Percentiles rank a stretch among this genome's conserved stretches.
phyloP scores from a whole-genome alignment of 805 yeast genomes.

The Wickerhamiella brachini region DNA sequence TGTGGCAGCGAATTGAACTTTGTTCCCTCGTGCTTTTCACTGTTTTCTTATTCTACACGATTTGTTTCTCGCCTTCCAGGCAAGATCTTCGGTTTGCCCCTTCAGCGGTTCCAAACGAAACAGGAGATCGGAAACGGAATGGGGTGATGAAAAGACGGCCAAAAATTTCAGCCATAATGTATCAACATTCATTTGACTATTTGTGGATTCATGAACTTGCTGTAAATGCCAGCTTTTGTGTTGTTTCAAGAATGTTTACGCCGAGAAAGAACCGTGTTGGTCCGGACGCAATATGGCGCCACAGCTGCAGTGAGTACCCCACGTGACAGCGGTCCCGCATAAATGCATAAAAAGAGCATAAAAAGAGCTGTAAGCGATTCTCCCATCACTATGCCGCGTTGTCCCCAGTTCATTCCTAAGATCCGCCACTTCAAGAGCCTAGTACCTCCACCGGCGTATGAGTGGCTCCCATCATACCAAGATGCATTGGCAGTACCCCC shows the following conservation, averaged over 20 bases:
- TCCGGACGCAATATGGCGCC: not conserved
- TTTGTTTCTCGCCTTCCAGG: too few species aligned
- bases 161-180: too few species aligned
- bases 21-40: too few species aligned
- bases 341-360: not conserved
- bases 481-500: not conserved
- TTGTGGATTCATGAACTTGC: too few species aligned
- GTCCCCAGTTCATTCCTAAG: slow-evolving; percentile 1
- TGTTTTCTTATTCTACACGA: too few species aligned
- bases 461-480: not conserved
- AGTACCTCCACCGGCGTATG: not conserved
- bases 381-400: not conserved
- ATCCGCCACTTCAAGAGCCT: not conserved
- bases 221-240: too few species aligned
- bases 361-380: not conserved
- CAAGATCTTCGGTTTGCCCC: too few species aligned
- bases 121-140: too few species aligned
- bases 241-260: not conserved
- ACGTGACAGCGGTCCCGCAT: not conserved
- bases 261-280: not conserved
- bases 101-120: too few species aligned
- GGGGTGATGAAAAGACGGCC: too few species aligned
- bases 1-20: too few species aligned
- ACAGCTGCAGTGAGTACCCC: not conserved
- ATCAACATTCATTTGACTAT: too few species aligned